Evolutionary conservation across 1,284 basidiomycete genomes (phyloP).

Genomic region (Papiliotrema fonsecae): DNA sequence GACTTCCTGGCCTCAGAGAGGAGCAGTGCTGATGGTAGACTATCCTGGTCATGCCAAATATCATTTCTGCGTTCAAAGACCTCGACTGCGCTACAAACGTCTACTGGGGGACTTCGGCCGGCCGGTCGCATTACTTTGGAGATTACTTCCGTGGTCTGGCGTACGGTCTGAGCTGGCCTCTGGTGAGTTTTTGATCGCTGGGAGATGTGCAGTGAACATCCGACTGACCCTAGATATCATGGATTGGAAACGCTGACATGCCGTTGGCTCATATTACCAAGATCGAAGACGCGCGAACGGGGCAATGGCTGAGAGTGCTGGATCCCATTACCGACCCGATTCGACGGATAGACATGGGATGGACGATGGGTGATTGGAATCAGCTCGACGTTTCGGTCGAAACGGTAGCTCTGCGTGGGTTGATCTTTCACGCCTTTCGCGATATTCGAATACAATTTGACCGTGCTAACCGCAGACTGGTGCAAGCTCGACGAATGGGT

Average conservation of each 20-base stretch:
- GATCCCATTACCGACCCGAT: slow-evolving; percentile 45
- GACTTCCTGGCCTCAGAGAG: background rate
- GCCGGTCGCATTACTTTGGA: slow-evolving; percentile 40
- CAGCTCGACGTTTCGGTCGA: slow-evolving; percentile 40
- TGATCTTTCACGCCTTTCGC: background rate
- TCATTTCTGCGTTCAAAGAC: slow-evolving; percentile 42
- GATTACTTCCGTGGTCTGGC: slow-evolving; percentile 49
- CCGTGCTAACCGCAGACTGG: slow-evolving; percentile 34
- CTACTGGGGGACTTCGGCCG: slow-evolving; percentile 49
- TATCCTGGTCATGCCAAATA: slow-evolving; percentile 47
- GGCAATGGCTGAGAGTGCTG: slow-evolving; percentile 46
- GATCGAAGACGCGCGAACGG: slow-evolving; percentile 48
- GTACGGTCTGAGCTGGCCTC: slow-evolving; percentile 49
- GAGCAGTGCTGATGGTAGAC: slow-evolving; percentile 28
- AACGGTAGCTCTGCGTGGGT: slow-evolving; percentile 48
- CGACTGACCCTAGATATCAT: slow-evolving; percentile 31
- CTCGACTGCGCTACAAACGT: slow-evolving; percentile 47
- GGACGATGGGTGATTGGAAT: slow-evolving; percentile 51
- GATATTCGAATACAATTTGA: background rate
- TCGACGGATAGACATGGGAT: slow-evolving; percentile 44
- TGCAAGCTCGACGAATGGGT: slow-evolving; percentile 47
- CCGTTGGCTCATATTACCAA: slow-evolving; percentile 42
- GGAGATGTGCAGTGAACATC: background rate
- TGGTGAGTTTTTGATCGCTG: slow-evolving; percentile 33
- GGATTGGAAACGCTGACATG: slow-evolving; percentile 47